Evolutionary conservation across 176 grass and related monocot species (phyloP).

Genomic region (Lolium multiflorum): DNA sequence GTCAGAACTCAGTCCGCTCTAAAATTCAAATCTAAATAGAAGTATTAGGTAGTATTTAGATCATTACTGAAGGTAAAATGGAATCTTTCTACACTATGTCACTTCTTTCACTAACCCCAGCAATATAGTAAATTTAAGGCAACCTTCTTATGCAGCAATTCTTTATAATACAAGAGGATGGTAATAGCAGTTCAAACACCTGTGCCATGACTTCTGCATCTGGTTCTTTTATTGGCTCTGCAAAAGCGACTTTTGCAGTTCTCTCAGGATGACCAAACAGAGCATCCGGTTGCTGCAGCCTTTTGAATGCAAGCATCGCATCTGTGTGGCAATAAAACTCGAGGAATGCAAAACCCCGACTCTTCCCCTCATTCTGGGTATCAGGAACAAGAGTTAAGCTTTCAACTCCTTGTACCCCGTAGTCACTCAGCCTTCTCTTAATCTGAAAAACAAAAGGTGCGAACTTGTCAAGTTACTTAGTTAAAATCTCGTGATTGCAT

Average conservation of each 20-base stretch:
- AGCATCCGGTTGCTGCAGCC: conserved; percentile 57
- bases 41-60: neutral
- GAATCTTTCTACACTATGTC: neutral
- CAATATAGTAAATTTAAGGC: neutral
- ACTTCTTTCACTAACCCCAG: neutral
- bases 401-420: conserved; percentile 50
- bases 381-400: conserved; percentile 61
- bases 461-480: neutral
- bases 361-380: conserved; percentile 60
- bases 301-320: conserved; percentile 62
- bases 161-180: neutral
- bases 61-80: neutral
- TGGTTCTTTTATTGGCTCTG: conserved; percentile 66
- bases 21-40: conserved; percentile 11
- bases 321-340: conserved; percentile 61
- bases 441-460: conserved; percentile 40
- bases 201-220: conserved; percentile 78
- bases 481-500: neutral
- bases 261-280: conserved; percentile 64
- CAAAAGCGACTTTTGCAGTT: conserved; percentile 64
- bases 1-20: neutral
- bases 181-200: conserved; percentile 25
- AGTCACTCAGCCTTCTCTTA: conserved; percentile 48
- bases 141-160: neutral
- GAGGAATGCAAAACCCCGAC: conserved; percentile 65